Base-by-base conservation (phyloP, 306 rosid genomes). In the Medicago lupulina region DNA sequence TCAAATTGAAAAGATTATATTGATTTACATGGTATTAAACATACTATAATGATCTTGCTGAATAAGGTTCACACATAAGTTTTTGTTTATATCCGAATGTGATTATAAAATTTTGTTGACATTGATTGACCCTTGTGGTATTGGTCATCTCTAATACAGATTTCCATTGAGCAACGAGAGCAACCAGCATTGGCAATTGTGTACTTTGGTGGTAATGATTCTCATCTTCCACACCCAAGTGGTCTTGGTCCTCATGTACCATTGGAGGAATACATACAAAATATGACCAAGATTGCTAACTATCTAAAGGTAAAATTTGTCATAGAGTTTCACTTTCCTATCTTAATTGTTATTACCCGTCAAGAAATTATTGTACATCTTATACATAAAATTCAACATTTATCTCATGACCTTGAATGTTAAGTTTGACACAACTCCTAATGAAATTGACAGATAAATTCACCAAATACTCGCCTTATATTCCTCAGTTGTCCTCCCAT, bases 121-220 rank as follows among this genome's bases (percentile, higher is more conserved):
- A 41, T 9, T 41, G 3, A 41, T 41, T 39, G 43, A 39, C 43
- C 43, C 43, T 39, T 39, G 9, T 39, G 43, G 9, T 8, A 39
- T 39, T 39, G 43, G 54, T 78, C 59, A 16, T 41, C 39, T 65
- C 44, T 31, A 76, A 75, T 39, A 1, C 53, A 89, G 98, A 88
- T 82, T 76, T 81, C 87, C 7, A 55, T 60, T 1, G 31, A 67
- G 4, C 31, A 28, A 34, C 7, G 14, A 9, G 2, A 46, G 17
- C 96, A 92, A 66, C 98, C 97, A 23, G 82, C 87, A 0, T 66
- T 94, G 87, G 75, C 88, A 54, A 88, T 94, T 25, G 91, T 92
- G 49, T 94, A 94, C 70, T 94, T 94, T 47, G 98, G 98, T 4
- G 98, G 97, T 6, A 94, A 94, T 78, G 98, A 94, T 85, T 79